Evolutionary conservation across 148 eudicot genomes (phyloP), one percentile per base, ranked within the genome.

Genomic region (Fallopia convolvulus): DNA sequence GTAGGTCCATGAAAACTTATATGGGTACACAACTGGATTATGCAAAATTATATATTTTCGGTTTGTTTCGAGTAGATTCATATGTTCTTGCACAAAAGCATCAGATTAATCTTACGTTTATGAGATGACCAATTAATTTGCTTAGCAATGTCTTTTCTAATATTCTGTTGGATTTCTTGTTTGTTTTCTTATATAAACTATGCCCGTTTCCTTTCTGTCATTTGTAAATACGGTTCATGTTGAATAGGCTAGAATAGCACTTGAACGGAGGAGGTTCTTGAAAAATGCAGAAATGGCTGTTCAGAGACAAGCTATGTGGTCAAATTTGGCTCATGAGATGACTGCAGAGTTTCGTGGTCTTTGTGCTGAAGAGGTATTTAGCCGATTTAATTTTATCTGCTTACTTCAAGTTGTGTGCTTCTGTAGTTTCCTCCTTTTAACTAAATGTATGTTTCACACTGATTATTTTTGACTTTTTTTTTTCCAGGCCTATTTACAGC

Each of bases 311-410:
- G 90, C 91, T 32, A 90, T 93, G 91, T 95, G 99, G 99, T 95
- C 97, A 77, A 84, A 85, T 85, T 89, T 95, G 83, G 97, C 99
- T 76, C 99, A 95, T 90, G 99, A 95, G 86, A 92, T 95, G 99
- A 95, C 99, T 13, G 97, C 99, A 79, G 97, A 92, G 80, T 95
- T 89, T 78, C 97, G 99, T 49, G 97, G 97, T 79, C 97, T 95
- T 78, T 92, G 97, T 88, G 99, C 99, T 76, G 99, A 95, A 84
- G 99, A 95, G 97, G 99, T 95, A 86, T 70, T 75, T 44, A 48
- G 21, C 20, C 26, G 42, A 42, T 36, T 33, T 53, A 26, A 21
- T 46, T 36, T 32, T 74, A 48, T 50, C 26, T 61, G 79, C 3
- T n/a, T 77, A 23, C 61, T 60, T 23, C 30, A 21, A 58, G 32